Evolutionary conservation across 2,329 filamentous ascomycete species (phyloP), one percentile per base, ranked within the genome.

Genomic region (Paracoccidioides brasiliensis): DNA sequence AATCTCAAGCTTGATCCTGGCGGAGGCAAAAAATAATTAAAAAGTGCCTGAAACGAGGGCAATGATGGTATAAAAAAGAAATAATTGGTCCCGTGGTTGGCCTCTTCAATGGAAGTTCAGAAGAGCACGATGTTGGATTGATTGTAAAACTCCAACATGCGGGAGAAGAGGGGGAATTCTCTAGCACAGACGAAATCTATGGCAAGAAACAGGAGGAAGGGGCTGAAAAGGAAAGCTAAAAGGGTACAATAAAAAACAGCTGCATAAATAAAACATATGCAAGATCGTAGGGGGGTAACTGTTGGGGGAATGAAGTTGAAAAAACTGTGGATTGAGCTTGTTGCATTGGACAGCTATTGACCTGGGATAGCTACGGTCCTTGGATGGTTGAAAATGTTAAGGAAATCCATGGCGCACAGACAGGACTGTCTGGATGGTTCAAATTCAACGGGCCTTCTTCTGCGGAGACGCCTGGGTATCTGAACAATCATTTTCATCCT

Each of bases 401-500:
- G 10, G 9, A 42, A 41, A 12, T 32, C 15, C 22, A 37, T 33
- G 49, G 22, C 49, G 32, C 37, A 28, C n/a, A 50, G 15, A 12
- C 1, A 15, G 33, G 3, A 37, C 1, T 28, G 33, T 33, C 33
- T 38, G 48, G 10, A n/a, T 40, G 7, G 32, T 40, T 41, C 9
- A 4, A 28, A 32, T 33, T 49, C 15, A 41, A 10, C 38, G 49
- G 41, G 37, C 38, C 38, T 55, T 58, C 49, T 59, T 56, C 30
- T 51, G 49, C 8, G 54, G 48, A 35, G 55, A 45, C 5, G 37
- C 44, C n/a, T 38, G 8, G 41, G 54, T 49, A 9, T 58, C 58
- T 5, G 50, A 28, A 9, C 54, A 43, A n/a, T 57, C 58, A 12
- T 49, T 33, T 28, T 55, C 56, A 30, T 55, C 53, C 38, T 42